phyloP scores from a whole-genome alignment of 495 filamentous ascomycete species.

The Penicillium bialowiezense region DNA sequence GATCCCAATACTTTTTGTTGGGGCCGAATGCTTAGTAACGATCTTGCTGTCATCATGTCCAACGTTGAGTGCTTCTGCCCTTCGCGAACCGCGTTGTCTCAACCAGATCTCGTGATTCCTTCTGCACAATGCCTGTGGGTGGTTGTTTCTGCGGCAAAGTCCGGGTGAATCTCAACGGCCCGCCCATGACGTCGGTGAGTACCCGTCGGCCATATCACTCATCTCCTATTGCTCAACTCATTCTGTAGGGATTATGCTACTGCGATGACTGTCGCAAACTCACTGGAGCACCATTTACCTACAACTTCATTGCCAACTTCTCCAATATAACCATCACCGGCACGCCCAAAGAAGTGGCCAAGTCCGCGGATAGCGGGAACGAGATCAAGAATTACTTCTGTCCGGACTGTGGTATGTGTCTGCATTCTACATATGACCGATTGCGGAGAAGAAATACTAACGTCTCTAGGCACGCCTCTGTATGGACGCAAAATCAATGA shows the following conservation, averaged over 20 bases:
- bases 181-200: conserved; percentile 26
- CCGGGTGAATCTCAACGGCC: conserved; percentile 23
- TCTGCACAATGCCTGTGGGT: conserved; percentile 30
- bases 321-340: conserved; percentile 26
- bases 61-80: too few species aligned
- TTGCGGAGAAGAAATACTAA: conserved; percentile 7
- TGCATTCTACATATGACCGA: not conserved
- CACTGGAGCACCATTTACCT: conserved; percentile 21
- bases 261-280: conserved; percentile 41
- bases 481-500: conserved; percentile 22
- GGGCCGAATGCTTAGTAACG: too few species aligned
- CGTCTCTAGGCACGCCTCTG: conserved; percentile 31
- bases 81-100: too few species aligned
- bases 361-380: conserved; percentile 37
- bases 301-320: conserved; percentile 25
- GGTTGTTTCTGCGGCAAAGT: conserved; percentile 32
- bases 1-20: too few species aligned
- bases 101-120: too few species aligned
- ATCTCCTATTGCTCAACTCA: too few species aligned
- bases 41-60: too few species aligned
- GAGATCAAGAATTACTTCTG: conserved; percentile 35
- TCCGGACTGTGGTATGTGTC: conserved; percentile 35
- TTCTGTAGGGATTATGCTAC: conserved; percentile 38
- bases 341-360: conserved; percentile 28
- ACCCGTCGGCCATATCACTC: not conserved